These are phyloP conservation scores for Iris pallida DNA, from an alignment of 116 monocot species.

Conservation along the genomic window DNA sequence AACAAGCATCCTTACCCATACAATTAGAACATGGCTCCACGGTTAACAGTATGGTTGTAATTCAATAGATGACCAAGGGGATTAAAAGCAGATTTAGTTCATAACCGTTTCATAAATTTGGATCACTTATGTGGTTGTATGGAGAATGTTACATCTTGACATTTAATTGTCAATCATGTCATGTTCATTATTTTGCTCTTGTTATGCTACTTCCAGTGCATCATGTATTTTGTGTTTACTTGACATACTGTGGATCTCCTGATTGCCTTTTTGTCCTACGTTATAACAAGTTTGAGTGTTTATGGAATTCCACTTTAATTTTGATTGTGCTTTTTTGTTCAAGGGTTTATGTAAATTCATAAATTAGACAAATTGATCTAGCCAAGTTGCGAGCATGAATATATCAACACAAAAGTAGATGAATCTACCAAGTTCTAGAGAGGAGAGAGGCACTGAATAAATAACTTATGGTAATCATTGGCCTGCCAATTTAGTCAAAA, in stretches of 20 bases:
- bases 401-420: neutral
- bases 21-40: too few relatives aligned
- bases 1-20: too few relatives aligned
- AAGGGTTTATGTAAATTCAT: neutral
- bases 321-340: too few relatives aligned
- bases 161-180: too few relatives aligned
- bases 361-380: neutral
- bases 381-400: neutral
- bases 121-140: too few relatives aligned
- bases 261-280: neutral
- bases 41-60: too few relatives aligned
- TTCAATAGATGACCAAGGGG: too few relatives aligned
- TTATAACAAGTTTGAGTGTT: slow-evolving; percentile 1
- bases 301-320: neutral
- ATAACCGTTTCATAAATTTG: too few relatives aligned
- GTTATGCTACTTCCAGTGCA: neutral
- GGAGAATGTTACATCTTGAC: too few relatives aligned
- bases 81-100: too few relatives aligned
- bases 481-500: neutral
- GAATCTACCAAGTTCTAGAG: neutral
- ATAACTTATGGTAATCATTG: neutral
- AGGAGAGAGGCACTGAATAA: too few relatives aligned
- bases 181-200: too few relatives aligned
- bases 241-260: neutral
- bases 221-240: neutral